Conservation (phyloP, 2,329 filamentous ascomycete genomes). For the Helminthosporium solani region DNA sequence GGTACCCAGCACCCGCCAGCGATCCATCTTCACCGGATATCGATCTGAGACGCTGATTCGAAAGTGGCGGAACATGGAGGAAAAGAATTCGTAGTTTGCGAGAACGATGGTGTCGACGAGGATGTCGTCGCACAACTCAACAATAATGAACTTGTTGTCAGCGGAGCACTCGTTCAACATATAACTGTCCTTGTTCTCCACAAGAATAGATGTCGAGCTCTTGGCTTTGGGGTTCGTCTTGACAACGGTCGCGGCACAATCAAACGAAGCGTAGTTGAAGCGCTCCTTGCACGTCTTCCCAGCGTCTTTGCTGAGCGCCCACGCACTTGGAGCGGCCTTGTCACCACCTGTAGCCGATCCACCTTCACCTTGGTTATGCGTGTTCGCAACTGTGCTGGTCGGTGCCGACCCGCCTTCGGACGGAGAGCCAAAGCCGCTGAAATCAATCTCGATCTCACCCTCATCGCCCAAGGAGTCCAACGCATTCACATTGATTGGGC, state of each 20-base stretch:
- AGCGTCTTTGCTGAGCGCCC: slow-evolving; percentile 77
- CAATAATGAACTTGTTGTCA: slow-evolving; percentile 87
- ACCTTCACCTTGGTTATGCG: slow-evolving; percentile 16
- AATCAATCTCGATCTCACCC: slow-evolving; percentile 77
- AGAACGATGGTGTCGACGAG: slow-evolving; percentile 95
- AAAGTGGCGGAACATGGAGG: slow-evolving; percentile 91
- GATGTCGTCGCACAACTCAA: slow-evolving; percentile 85
- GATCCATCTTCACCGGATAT: slow-evolving; percentile 87
- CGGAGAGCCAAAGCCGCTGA: slow-evolving; percentile 60
- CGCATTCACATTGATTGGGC: slow-evolving; percentile 61
- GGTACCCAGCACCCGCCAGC: slow-evolving; percentile 84
- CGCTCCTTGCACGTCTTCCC: slow-evolving; percentile 97
- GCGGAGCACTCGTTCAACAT: slow-evolving; percentile 91
- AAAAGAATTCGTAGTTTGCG: slow-evolving; percentile 99
- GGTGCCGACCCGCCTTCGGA: slow-evolving; percentile 22
- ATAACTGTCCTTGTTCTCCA: slow-evolving; percentile 98
- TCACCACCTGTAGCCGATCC: slow-evolving; percentile 23
- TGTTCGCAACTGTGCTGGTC: slow-evolving; percentile 16
- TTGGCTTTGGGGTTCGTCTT: slow-evolving; percentile 87
- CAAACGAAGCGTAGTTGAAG: slow-evolving; percentile 96
- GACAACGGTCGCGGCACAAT: slow-evolving; percentile 88
- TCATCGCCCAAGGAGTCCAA: slow-evolving; percentile 84
- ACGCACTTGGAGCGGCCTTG: slow-evolving; percentile 34
- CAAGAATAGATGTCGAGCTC: slow-evolving; percentile 81
- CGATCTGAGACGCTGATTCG: slow-evolving; percentile 89